Conservation (phyloP, 306 rosid genomes). For the Castanea crenata region DNA sequence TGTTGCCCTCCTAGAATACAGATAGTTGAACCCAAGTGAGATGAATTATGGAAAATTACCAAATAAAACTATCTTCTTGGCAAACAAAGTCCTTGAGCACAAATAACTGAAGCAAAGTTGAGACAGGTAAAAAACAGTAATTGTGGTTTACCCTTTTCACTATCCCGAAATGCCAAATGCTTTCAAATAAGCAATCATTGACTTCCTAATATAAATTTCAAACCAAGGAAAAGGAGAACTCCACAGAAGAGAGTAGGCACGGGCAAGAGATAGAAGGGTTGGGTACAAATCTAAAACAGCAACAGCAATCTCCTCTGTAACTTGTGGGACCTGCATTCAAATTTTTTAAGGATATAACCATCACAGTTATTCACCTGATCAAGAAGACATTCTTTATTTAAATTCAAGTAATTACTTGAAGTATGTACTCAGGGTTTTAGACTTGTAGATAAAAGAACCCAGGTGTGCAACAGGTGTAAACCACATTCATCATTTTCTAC, state of each 20-base stretch:
- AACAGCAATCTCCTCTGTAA: slow-evolving; percentile 94
- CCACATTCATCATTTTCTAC: not conserved
- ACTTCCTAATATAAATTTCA: not conserved
- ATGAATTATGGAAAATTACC: not conserved
- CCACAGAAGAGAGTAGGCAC: slow-evolving; percentile 67
- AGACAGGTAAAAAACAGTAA: no score
- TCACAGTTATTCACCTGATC: slow-evolving; percentile 14
- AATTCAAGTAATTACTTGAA: not conserved
- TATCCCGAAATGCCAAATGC: not conserved
- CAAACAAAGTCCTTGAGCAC: not conserved
- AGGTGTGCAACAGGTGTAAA: slow-evolving; percentile 5
- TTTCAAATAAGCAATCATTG: not conserved
- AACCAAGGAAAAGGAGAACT: slow-evolving; percentile 36
- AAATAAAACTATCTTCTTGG: not conserved
- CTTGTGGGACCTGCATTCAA: slow-evolving; percentile 81
- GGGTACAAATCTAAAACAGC: slow-evolving; percentile 84
- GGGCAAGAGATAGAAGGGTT: slow-evolving; percentile 73
- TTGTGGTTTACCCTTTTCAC: no score
- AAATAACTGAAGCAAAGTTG: not conserved
- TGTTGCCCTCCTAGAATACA: slow-evolving; percentile 66
- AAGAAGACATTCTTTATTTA: not conserved
- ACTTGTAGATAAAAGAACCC: slow-evolving; percentile 4
- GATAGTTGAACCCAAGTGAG: not conserved
- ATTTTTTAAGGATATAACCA: not conserved
- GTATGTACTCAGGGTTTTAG: not conserved